These are phyloP conservation scores for Suhomyces xylopsoci DNA, from an alignment of 805 yeast species.

Conservation along the genomic window DNA sequence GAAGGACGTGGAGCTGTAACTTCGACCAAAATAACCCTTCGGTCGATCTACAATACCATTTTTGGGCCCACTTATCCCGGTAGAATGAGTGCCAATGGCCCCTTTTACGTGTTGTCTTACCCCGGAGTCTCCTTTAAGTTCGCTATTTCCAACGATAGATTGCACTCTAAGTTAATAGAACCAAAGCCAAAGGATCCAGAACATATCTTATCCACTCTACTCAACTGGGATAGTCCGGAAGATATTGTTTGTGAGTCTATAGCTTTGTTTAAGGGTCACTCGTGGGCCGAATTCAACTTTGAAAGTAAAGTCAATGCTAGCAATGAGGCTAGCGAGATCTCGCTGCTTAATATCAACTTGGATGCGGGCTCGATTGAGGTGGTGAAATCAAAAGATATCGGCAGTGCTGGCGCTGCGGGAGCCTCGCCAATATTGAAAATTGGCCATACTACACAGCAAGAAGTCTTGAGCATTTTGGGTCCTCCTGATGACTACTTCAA, in stretches of 20 bases:
- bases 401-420: not conserved
- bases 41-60: constrained; percentile 47
- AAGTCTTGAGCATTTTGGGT: constrained; percentile 45
- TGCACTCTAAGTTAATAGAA: constrained; percentile 11
- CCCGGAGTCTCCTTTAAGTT: constrained; percentile 57
- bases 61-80: constrained; percentile 69
- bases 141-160: constrained; percentile 19
- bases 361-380: not conserved
- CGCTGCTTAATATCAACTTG: not conserved
- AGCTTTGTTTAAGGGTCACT: constrained; percentile 38
- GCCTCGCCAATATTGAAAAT: constrained; percentile 20
- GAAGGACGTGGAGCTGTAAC: constrained; percentile 27
- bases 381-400: not conserved
- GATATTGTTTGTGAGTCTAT: constrained; percentile 39
- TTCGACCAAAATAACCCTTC: not conserved
- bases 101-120: constrained; percentile 47
- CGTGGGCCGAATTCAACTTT: constrained; percentile 22
- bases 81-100: constrained; percentile 18
- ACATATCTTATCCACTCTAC: constrained; percentile 23
- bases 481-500: constrained; percentile 55
- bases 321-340: not conserved
- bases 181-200: constrained; percentile 12
- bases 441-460: constrained; percentile 49
- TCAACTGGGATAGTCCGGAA: constrained; percentile 29
- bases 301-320: not conserved